These are phyloP conservation scores for Bacidia gigantensis DNA, from an alignment of 495 filamentous ascomycete genomes.

Conservation along the genomic window DNA sequence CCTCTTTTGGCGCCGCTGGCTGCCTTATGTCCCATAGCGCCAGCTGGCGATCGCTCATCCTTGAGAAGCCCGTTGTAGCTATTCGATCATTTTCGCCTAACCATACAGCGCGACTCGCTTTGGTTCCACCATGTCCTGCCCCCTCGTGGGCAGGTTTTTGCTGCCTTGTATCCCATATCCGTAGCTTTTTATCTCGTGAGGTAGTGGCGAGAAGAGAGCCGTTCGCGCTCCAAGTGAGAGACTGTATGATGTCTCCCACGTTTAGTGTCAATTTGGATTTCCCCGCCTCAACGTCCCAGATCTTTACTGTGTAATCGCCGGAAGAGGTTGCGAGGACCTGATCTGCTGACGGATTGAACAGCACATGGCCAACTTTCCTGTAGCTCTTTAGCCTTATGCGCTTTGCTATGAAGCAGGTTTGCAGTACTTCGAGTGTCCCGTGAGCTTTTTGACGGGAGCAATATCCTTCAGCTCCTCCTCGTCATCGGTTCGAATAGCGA, in stretches of 20 bases:
- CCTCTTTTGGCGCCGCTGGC: conserved; percentile 67
- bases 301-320: conserved; percentile 85
- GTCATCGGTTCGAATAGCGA: conserved; percentile 72
- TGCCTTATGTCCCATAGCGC: conserved; percentile 87
- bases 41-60: conserved; percentile 94
- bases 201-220: conserved; percentile 84
- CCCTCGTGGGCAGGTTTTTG: conserved; percentile 76
- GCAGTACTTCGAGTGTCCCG: conserved; percentile 43
- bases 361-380: conserved; percentile 91
- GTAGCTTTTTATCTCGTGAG: conserved; percentile 92
- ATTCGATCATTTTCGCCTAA: conserved; percentile 90
- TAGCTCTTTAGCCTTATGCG: conserved; percentile 1
- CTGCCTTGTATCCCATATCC: conserved; percentile 93
- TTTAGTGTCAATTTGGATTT: conserved; percentile 58
- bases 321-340: conserved; percentile 92
- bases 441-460: conserved; percentile 61
- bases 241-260: conserved; percentile 84
- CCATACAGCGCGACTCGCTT: conserved; percentile 94
- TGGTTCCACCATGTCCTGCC: conserved; percentile 77
- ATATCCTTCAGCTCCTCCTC: conserved; percentile 61
- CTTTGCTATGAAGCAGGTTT: background rate
- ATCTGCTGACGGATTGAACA: conserved; percentile 94
- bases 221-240: conserved; percentile 88
- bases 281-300: conserved; percentile 88
- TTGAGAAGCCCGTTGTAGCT: conserved; percentile 91